Evolutionary conservation across 2,329 filamentous ascomycete genomes (phyloP).

Genomic region (Tolypocladium tropicale): DNA sequence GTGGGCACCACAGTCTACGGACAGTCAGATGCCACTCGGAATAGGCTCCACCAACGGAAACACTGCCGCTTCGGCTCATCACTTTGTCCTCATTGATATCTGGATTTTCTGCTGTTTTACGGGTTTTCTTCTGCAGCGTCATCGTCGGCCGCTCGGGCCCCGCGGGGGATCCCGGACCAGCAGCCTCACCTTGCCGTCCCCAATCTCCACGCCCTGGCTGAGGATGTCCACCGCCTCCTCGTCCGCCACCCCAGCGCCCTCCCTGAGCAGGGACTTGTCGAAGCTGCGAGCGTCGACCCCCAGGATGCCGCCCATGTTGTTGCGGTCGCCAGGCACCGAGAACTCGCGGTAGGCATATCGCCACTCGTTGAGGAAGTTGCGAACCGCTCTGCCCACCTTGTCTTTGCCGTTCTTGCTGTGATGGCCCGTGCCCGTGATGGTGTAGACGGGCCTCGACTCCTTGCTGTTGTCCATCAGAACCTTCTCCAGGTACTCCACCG

Average conservation of each 20-base stretch:
- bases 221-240: constrained; percentile 45
- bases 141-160: constrained; percentile 40
- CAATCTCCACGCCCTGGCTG: constrained; percentile 57
- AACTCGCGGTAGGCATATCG: constrained; percentile 94
- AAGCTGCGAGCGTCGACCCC: constrained; percentile 59
- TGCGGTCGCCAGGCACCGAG: constrained; percentile 85
- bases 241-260: constrained; percentile 29
- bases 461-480: constrained; percentile 74
- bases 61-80: not conserved
- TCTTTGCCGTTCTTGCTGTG: constrained; percentile 99
- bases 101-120: constrained; percentile 14
- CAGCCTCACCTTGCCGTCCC: constrained; percentile 55
- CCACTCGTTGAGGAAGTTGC: constrained; percentile 89
- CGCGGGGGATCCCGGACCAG: constrained; percentile 51
- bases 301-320: constrained; percentile 67
- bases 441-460: constrained; percentile 71
- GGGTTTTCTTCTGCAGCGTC: constrained; percentile 18
- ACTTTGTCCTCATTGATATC: not conserved
- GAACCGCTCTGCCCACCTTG: constrained; percentile 91
- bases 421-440: constrained; percentile 92
- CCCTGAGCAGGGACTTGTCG: constrained; percentile 48
- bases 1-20: too few species aligned
- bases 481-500: constrained; percentile 84
- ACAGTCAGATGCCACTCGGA: not conserved
- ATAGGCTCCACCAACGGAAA: too few species aligned